Evolutionary conservation across 2,329 filamentous ascomycete genomes (phyloP).

Genomic region (Aureobasidium melanogenum): DNA sequence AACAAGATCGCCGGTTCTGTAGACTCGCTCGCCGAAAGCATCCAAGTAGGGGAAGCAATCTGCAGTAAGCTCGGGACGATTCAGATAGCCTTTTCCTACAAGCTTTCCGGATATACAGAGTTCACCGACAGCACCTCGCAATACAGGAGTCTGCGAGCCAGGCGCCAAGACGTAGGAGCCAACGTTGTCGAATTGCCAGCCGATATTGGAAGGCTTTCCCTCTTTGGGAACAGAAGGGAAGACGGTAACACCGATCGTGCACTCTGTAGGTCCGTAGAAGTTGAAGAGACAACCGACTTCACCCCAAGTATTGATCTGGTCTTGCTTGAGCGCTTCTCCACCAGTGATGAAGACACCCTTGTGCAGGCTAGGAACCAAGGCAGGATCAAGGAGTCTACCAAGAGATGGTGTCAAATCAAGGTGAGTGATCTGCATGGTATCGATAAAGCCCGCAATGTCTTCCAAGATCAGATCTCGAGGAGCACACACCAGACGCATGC

Average conservation of each 20-base stretch:
- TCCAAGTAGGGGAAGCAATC: conserved; percentile 65
- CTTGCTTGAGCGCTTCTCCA: conserved; percentile 78
- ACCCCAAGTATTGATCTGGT: conserved; percentile 83
- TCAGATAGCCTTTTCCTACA: conserved; percentile 83
- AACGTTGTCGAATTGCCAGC: conserved; percentile 77
- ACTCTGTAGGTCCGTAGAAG: conserved; percentile 82
- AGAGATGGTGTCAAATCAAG: conserved; percentile 87
- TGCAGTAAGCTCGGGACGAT: conserved; percentile 64
- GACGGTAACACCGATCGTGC: conserved; percentile 88
- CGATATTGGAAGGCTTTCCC: conserved; percentile 81
- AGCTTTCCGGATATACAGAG: conserved; percentile 80
- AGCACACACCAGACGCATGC: conserved; percentile 73
- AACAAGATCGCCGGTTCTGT: conserved; percentile 84
- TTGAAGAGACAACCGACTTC: conserved; percentile 76
- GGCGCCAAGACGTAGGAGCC: conserved; percentile 70
- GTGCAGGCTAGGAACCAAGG: conserved; percentile 71
- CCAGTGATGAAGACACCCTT: conserved; percentile 88
- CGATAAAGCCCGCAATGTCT: conserved; percentile 67
- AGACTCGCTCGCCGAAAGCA: conserved; percentile 45
- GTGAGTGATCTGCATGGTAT: conserved; percentile 67
- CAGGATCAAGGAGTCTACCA: conserved; percentile 66
- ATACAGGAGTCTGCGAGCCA: conserved; percentile 59
- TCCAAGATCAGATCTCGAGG: conserved; percentile 79
- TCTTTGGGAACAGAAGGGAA: conserved; percentile 69
- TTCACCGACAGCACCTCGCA: conserved; percentile 74